Conservation (phyloP, 345 rosid species). For the Pistacia vera region DNA sequence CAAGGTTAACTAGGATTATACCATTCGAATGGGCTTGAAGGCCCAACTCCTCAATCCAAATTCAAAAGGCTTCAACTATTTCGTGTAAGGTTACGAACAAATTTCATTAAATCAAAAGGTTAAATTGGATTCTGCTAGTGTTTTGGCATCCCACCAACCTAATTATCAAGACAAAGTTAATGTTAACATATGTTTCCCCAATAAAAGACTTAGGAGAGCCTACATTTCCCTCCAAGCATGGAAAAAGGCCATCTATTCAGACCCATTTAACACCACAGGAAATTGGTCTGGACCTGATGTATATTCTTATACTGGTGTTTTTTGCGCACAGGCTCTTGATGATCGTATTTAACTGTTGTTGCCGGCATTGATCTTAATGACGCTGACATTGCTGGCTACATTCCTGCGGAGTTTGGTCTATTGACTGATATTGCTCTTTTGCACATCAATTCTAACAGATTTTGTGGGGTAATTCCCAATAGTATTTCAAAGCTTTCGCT, state of each 20-base stretch:
- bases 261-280: slow-evolving; percentile 49
- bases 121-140: neutral
- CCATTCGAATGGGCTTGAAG: too few species aligned
- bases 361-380: neutral
- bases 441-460: slow-evolving; percentile 71
- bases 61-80: too few species aligned
- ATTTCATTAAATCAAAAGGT: too few species aligned
- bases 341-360: slow-evolving; percentile 43
- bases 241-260: slow-evolving; percentile 61
- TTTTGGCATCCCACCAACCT: neutral
- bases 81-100: too few species aligned
- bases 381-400: slow-evolving; percentile 64
- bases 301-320: slow-evolving; percentile 62
- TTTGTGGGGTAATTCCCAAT: slow-evolving; percentile 66
- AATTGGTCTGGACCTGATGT: slow-evolving; percentile 70
- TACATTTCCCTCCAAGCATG: slow-evolving; percentile 68
- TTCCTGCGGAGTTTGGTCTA: slow-evolving; percentile 60
- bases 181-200: slow-evolving; percentile 41
- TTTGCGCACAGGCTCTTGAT: slow-evolving; percentile 57
- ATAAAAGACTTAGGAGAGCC: slow-evolving; percentile 47
- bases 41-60: too few species aligned
- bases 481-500: slow-evolving; percentile 45
- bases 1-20: too few species aligned
- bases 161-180: slow-evolving; percentile 31
- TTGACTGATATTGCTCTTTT: slow-evolving; percentile 63